Conservation (phyloP, 495 filamentous ascomycete genomes). For the Penicillium longicatenatum region DNA sequence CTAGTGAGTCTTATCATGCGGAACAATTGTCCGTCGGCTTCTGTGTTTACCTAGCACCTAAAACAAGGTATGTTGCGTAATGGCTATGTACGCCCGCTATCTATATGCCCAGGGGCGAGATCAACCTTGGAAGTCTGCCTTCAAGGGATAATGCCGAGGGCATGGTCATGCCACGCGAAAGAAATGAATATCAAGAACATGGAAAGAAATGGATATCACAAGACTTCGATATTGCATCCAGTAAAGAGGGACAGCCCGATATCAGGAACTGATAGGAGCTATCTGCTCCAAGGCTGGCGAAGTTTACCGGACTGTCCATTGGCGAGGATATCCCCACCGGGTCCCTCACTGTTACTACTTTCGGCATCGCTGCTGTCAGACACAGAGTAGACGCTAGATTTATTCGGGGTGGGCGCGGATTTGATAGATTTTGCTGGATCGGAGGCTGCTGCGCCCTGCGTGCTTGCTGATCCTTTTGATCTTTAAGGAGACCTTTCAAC, state of each 20-base stretch:
- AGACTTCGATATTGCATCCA: not conserved
- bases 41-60: not conserved
- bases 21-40: conserved; percentile 2
- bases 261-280: not conserved
- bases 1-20: not conserved
- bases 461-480: not conserved
- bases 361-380: not conserved
- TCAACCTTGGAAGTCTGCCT: not conserved
- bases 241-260: too few species aligned
- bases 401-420: not conserved
- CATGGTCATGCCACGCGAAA: not conserved
- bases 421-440: not conserved
- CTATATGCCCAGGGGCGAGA: not conserved
- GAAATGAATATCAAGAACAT: not conserved
- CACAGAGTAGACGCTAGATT: not conserved
- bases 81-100: not conserved
- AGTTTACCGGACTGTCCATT: not conserved
- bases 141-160: not conserved
- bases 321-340: not conserved
- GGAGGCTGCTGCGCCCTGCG: not conserved
- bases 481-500: not conserved
- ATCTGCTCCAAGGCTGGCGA: not conserved
- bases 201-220: not conserved
- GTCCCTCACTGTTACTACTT: not conserved
- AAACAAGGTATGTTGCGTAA: not conserved